A percentile compares a stretch with the other conserved stretches of the same genome.
Conservation (phyloP, 2,329 filamentous ascomycete genomes). For the Epicoccum nigrum region DNA sequence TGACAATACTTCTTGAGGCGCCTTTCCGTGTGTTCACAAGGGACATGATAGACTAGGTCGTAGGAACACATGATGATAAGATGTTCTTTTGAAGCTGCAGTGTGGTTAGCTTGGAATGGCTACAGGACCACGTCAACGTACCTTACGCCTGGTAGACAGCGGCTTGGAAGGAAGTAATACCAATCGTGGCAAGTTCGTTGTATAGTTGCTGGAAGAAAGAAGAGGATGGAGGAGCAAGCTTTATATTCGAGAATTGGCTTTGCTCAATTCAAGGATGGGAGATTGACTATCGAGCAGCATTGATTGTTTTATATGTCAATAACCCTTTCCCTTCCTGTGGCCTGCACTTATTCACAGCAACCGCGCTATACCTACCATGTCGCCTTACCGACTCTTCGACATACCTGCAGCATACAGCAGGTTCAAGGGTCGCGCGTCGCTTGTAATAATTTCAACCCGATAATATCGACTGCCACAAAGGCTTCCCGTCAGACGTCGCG, state of each 20-base stretch:
- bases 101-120: neutral
- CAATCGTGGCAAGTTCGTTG: neutral
- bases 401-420: conserved; percentile 3
- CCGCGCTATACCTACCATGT: conserved; percentile 1
- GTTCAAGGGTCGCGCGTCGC: conserved; percentile 8
- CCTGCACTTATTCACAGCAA: conserved; percentile 1
- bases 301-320: neutral
- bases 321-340: neutral
- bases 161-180: neutral
- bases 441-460: neutral
- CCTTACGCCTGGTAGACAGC: neutral
- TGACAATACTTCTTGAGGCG: conserved; percentile 74
- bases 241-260: neutral
- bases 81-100: neutral
- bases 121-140: neutral
- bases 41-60: conserved; percentile 68
- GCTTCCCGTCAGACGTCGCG: too few relatives aligned
- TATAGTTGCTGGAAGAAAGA: neutral
- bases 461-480: conserved; percentile 3
- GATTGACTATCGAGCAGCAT: neutral
- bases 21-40: conserved; percentile 65
- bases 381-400: neutral
- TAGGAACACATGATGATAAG: conserved; percentile 67
- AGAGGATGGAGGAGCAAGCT: neutral
- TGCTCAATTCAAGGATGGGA: neutral